Evolutionary conservation across 805 yeast genomes (phyloP), one percentile per base, ranked within the genome.

Genomic region (Isabelozyma gotoi): DNA sequence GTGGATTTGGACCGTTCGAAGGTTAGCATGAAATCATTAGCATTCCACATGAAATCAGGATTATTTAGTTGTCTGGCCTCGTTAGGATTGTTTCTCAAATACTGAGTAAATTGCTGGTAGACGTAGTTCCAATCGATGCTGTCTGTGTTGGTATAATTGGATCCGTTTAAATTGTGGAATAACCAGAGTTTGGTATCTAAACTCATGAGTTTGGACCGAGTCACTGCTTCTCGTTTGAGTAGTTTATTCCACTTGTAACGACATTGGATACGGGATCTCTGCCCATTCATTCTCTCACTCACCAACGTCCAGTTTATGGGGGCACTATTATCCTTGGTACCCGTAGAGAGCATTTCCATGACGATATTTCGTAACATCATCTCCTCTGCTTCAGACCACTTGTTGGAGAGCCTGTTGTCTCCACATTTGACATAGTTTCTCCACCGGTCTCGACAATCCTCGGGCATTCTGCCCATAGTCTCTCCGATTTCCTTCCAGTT

Each of bases 401-500:
- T 88, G 61, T 87, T 86, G 39, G 79, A 76, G 7, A 82, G 80
- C 50, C 97, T 74, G 42, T 79, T 79, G 14, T 73, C 73, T 18
- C 97, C 97, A 69, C 97, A 92, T 63, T 91, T 91, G 49, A 91
- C 86, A 60, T 91, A 92, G 61, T 92, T 92, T 63, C 98, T 76
- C 96, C 96, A 92, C 54, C 98, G 76, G 62, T 92, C 98, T 53
- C 98, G 77, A 63, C 97, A 91, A 66, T 92, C 98, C 59, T 92
- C 98, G 0, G 98, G 97, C 98, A 92, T 92, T 56, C 98, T 74
- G 11, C 87, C 88, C 80, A 92, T 73, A 6, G 72, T 69, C 41
- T 76, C 76, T 6, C 97, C 97, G 47, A 92, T 87, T 33, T 74
- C 72, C 52, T 88, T 88, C 98, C 98, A 92, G 57, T 86, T 89